Percentiles rank a stretch among this genome's conserved stretches.
Conservation (phyloP, 331 rosid species). For the Quercus tomentella region DNA sequence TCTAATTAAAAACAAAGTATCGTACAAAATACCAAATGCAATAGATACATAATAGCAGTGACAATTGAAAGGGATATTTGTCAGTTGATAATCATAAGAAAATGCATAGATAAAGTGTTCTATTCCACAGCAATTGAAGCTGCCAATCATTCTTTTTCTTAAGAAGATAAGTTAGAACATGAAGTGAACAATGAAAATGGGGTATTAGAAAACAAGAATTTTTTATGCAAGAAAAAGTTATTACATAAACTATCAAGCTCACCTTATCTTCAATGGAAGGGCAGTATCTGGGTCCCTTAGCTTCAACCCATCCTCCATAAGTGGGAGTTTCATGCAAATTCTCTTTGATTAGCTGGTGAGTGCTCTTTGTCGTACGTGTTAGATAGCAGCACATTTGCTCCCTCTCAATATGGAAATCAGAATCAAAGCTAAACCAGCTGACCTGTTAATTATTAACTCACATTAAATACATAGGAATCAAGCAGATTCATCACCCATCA, state of each 20-base stretch:
- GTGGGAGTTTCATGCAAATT: slow-evolving; percentile 97
- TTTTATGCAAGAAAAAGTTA: background rate
- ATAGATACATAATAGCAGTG: background rate
- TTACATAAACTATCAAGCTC: slow-evolving; percentile 19
- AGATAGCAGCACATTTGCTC: slow-evolving; percentile 98
- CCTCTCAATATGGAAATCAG: slow-evolving; percentile 81
- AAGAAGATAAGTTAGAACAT: slow-evolving; percentile 3
- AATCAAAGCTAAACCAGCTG: slow-evolving; percentile 95
- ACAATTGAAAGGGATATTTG: background rate
- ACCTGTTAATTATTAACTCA: slow-evolving; percentile 58
- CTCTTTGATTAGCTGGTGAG: slow-evolving; percentile 84
- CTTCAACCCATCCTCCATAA: slow-evolving; percentile 98
- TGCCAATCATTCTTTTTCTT: background rate
- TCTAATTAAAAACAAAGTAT: background rate
- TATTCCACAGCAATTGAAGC: background rate
- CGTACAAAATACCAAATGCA: background rate
- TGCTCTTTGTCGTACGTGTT: slow-evolving; percentile 82
- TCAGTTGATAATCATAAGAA: background rate
- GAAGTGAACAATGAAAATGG: slow-evolving; percentile 1
- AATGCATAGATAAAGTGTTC: background rate
- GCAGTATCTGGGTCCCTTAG: slow-evolving; percentile 98
- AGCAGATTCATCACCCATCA: slow-evolving; percentile 8
- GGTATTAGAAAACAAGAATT: background rate
- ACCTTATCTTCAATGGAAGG: slow-evolving; percentile 99
- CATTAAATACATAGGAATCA: slow-evolving; percentile 10